Conservation (phyloP, 2,329 filamentous ascomycete genomes). For the Aspergillus sp. region DNA sequence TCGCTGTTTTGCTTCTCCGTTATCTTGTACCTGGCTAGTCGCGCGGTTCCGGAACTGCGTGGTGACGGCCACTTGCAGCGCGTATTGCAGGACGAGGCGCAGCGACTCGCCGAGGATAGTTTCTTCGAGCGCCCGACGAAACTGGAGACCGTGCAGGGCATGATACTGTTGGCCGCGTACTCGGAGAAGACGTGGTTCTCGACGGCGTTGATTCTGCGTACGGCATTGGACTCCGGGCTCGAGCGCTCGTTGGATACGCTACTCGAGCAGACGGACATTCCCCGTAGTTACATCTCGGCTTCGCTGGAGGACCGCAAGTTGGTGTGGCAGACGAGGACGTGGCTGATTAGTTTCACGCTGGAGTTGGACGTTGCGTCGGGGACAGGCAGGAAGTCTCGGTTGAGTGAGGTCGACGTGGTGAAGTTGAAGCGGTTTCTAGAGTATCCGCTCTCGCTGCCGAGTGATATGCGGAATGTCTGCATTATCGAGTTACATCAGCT, state of each 20-base stretch:
- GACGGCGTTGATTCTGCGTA: slow-evolving; percentile 36
- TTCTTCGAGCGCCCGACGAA: slow-evolving; percentile 38
- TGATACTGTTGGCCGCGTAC: slow-evolving; percentile 37
- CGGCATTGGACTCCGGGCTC: slow-evolving; percentile 34
- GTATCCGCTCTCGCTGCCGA: slow-evolving; percentile 35
- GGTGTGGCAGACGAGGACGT: slow-evolving; percentile 37
- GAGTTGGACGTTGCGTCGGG: slow-evolving; percentile 37
- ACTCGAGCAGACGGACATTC: slow-evolving; percentile 29
- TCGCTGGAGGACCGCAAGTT: slow-evolving; percentile 34
- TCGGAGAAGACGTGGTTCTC: slow-evolving; percentile 40
- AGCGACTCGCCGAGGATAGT: slow-evolving; percentile 36
- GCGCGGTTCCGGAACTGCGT: slow-evolving; percentile 32
- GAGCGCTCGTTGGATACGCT: slow-evolving; percentile 36
- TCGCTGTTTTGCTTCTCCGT: slow-evolving; percentile 38
- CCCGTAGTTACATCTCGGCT: slow-evolving; percentile 34
- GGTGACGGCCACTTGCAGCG: slow-evolving; percentile 34
- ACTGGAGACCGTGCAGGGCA: slow-evolving; percentile 37
- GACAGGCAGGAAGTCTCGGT: slow-evolving; percentile 35
- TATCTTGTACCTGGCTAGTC: slow-evolving; percentile 36
- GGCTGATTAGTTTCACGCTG: slow-evolving; percentile 36
- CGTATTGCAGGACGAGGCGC: slow-evolving; percentile 37
- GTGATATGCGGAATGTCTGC: slow-evolving; percentile 35
- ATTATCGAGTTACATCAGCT: slow-evolving; percentile 38
- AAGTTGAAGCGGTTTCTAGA: slow-evolving; percentile 36
- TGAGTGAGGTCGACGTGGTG: slow-evolving; percentile 32